Percentiles rank a stretch among this genome's conserved stretches.
These are phyloP conservation scores for Podospora conica DNA, from an alignment of 495 filamentous ascomycete species.

Conservation along the genomic window DNA sequence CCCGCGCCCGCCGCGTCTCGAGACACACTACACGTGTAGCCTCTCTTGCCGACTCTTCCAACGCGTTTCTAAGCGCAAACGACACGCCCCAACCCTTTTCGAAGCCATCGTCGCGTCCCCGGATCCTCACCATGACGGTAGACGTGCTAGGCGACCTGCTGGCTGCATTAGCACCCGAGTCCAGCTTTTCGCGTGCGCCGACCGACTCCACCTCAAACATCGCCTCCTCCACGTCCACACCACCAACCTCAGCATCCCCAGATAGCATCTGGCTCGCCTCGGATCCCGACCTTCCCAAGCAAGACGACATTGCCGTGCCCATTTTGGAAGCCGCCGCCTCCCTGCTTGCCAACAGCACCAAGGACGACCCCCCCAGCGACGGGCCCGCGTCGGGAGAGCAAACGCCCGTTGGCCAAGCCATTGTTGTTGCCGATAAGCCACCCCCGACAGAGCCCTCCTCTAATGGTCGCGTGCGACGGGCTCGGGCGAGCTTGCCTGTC, in stretches of 20 bases:
- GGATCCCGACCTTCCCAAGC: conserved; percentile 26
- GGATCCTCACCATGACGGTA: conserved; percentile 12
- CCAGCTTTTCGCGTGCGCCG: conserved; percentile 30
- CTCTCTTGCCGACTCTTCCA: not conserved
- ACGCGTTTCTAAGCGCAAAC: not conserved
- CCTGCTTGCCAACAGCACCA: conserved; percentile 9
- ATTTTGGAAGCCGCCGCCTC: conserved; percentile 20
- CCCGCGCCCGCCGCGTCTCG: conserved; percentile 2
- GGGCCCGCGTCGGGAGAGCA: conserved; percentile 19
- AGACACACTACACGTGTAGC: not conserved
- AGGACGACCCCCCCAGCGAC: conserved; percentile 14
- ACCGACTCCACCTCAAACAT: conserved; percentile 36
- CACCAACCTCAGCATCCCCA: conserved; percentile 40
- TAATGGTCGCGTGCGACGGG: conserved; percentile 37
- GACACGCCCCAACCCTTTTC: not conserved
- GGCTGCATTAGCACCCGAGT: conserved; percentile 18
- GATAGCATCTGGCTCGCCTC: conserved; percentile 42
- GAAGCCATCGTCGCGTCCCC: not conserved
- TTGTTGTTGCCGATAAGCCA: conserved; percentile 28
- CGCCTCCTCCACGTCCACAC: conserved; percentile 44
- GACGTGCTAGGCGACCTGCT: conserved; percentile 18
- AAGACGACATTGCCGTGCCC: conserved; percentile 13
- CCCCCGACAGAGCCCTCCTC: conserved; percentile 15
- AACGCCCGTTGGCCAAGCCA: conserved; percentile 31
- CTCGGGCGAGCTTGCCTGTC: conserved; percentile 40